These are phyloP conservation scores for Hypoxylon intermedium DNA, from an alignment of 495 filamentous ascomycete species.

Conservation along the genomic window DNA sequence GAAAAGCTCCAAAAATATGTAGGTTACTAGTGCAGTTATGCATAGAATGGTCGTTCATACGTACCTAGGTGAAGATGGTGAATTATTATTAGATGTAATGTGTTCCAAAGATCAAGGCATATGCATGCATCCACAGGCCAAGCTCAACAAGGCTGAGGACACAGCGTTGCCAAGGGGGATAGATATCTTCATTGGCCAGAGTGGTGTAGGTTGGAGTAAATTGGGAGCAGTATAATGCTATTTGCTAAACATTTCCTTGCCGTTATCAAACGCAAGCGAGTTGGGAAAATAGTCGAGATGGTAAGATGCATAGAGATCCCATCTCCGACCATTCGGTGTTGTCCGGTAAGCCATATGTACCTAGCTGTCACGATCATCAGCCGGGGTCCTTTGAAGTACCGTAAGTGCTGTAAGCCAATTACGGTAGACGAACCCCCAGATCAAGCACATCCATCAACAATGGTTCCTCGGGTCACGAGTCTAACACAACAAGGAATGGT, in stretches of 20 bases:
- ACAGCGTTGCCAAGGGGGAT: too few species aligned
- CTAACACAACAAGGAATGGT: slow-evolving; percentile 8
- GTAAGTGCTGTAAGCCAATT: too few species aligned
- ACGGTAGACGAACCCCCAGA: not conserved
- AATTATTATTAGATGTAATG: not conserved
- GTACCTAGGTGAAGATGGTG: not conserved
- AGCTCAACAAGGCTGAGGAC: too few species aligned
- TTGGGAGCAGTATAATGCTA: too few species aligned
- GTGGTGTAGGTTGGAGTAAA: too few species aligned
- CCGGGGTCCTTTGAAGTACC: not conserved
- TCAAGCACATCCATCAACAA: slow-evolving; percentile 1
- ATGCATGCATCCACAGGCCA: too few species aligned
- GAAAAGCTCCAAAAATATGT: slow-evolving; percentile 5
- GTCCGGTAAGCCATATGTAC: slow-evolving; percentile 5
- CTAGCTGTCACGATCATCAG: too few species aligned
- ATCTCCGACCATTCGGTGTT: slow-evolving; percentile 10
- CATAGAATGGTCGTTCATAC: slow-evolving; percentile 3
- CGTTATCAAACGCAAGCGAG: too few species aligned
- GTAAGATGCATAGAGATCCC: slow-evolving; percentile 1
- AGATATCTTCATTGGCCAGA: too few species aligned
- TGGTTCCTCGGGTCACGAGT: slow-evolving; percentile 4
- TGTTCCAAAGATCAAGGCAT: slow-evolving; percentile 12
- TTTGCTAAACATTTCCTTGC: too few species aligned
- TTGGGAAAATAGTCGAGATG: too few species aligned
- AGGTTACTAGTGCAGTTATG: slow-evolving; percentile 2